These are phyloP conservation scores for Tieghemostelium lacteum DNA, from an alignment of 78 protist species.

Conservation along the genomic window DNA sequence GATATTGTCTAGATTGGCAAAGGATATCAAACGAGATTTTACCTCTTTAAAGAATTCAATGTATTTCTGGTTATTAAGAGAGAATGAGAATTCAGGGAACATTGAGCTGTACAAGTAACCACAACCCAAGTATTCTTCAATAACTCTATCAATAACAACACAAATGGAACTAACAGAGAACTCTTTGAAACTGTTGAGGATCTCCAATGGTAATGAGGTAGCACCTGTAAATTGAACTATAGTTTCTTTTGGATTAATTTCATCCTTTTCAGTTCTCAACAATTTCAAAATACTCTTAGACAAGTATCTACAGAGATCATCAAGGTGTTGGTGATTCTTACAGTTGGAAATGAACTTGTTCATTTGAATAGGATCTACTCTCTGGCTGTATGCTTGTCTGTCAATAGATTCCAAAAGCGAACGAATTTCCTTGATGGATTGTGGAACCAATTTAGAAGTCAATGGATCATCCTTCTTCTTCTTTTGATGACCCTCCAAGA, in stretches of 20 bases:
- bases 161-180: too few relatives aligned
- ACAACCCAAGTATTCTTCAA: not conserved
- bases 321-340: not conserved
- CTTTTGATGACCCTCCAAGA: not conserved
- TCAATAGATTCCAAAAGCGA: not conserved
- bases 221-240: not conserved
- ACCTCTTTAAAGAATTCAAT: not conserved
- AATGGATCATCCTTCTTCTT: not conserved
- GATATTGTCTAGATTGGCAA: not conserved
- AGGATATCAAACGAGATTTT: not conserved
- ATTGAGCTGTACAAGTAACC: not conserved
- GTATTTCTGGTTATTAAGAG: not conserved
- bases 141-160: not conserved
- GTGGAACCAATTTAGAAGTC: not conserved
- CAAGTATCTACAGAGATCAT: not conserved
- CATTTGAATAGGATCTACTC: not conserved
- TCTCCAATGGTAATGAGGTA: not conserved
- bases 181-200: too few relatives aligned
- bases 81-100: conserved; percentile 16
- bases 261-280: not conserved
- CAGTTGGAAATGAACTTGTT: too few relatives aligned
- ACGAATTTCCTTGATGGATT: not conserved
- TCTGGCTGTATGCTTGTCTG: not conserved
- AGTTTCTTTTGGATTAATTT: not conserved
- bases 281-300: not conserved